Evolutionary conservation across 768 basidiomycete genomes (phyloP).

Genomic region (Cystobasidium ongulense): DNA sequence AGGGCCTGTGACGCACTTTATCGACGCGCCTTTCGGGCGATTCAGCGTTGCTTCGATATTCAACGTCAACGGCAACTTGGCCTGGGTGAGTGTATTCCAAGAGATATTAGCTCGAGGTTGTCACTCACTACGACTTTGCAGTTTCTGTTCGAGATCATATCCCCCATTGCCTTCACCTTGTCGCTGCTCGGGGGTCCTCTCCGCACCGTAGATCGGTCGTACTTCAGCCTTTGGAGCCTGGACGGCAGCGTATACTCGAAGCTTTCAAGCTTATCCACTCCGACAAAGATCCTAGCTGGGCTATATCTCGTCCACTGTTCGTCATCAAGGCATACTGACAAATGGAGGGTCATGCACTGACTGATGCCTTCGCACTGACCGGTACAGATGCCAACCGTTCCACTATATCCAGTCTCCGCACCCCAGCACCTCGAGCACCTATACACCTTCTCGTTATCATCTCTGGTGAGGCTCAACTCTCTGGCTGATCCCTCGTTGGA

Average conservation of each 20-base stretch:
- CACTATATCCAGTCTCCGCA: slow-evolving; percentile 66
- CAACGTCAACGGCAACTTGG: slow-evolving; percentile 20
- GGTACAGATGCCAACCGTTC: slow-evolving; percentile 61
- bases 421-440: slow-evolving; percentile 63
- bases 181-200: not conserved
- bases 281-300: slow-evolving; percentile 25
- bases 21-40: slow-evolving; percentile 30
- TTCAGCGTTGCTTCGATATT: slow-evolving; percentile 19
- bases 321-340: not conserved
- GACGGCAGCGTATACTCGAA: not conserved
- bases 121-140: not conserved
- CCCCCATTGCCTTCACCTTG: slow-evolving; percentile 11
- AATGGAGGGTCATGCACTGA: slow-evolving; percentile 42
- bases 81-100: not conserved
- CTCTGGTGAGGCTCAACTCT: slow-evolving; percentile 8
- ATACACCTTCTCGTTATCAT: slow-evolving; percentile 62
- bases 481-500: not conserved
- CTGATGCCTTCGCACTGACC: slow-evolving; percentile 50
- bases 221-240: not conserved
- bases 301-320: slow-evolving; percentile 26
- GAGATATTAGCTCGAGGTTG: not conserved
- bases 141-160: slow-evolving; percentile 22
- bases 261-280: not conserved
- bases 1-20: slow-evolving; percentile 3
- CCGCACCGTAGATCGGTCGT: slow-evolving; percentile 24